Evolutionary conservation across 1,284 basidiomycete genomes (phyloP).

Genomic region (Sporisorium sorghi): DNA sequence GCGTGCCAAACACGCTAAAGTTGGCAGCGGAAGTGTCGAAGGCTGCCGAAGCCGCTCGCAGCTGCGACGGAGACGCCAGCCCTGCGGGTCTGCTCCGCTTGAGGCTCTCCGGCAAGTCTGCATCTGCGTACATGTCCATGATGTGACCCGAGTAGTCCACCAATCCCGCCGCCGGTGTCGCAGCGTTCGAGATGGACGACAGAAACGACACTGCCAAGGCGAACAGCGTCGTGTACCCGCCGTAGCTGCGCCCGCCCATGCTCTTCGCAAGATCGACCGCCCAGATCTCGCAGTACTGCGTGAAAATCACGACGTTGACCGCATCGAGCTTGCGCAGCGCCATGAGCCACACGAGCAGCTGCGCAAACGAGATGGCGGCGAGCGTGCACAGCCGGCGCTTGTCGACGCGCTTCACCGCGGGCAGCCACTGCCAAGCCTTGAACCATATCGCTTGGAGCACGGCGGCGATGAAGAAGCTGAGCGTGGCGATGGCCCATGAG

Average conservation of each 20-base stretch:
- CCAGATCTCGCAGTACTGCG: conserved; percentile 68
- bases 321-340: conserved; percentile 62
- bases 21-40: conserved; percentile 39
- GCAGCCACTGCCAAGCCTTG: conserved; percentile 63
- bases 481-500: conserved; percentile 62
- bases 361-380: conserved; percentile 49
- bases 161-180: conserved; percentile 7
- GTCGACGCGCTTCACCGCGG: conserved; percentile 42
- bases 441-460: conserved; percentile 54
- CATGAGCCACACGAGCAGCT: conserved; percentile 63
- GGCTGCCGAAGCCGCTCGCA: conserved; percentile 30
- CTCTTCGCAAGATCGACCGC: conserved; percentile 59
- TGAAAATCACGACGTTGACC: conserved; percentile 63
- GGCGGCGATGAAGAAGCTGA: conserved; percentile 57
- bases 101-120: conserved; percentile 53
- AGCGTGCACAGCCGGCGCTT: conserved; percentile 52
- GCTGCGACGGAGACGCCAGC: conserved; percentile 46
- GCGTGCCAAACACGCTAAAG: conserved; percentile 49
- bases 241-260: conserved; percentile 44
- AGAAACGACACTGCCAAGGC: conserved; percentile 57
- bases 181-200: conserved; percentile 39
- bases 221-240: conserved; percentile 57
- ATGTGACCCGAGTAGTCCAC: conserved; percentile 20
- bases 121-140: conserved; percentile 46
- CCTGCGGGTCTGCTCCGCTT: conserved; percentile 42